These are phyloP conservation scores for Bruguiera gymnorhiza DNA, from an alignment of 345 rosid species.

Conservation along the genomic window DNA sequence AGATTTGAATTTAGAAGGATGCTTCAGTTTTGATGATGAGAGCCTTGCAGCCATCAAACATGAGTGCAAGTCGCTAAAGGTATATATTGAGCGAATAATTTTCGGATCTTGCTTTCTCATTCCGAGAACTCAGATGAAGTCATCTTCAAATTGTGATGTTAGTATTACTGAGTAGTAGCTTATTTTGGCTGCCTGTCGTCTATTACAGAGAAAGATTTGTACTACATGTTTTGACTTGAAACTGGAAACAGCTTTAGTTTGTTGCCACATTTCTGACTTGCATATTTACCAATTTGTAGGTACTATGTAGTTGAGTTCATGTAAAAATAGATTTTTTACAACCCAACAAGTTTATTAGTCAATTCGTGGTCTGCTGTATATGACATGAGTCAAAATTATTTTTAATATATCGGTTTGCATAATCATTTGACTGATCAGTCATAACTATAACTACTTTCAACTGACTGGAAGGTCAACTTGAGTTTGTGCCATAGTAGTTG, in stretches of 20 bases:
- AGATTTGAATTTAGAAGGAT: conserved; percentile 61
- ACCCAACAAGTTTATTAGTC: no score
- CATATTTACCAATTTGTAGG: no score
- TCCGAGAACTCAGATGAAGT: not conserved
- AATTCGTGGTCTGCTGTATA: no score
- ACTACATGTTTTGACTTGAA: not conserved
- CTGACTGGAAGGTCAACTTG: conserved; percentile 1
- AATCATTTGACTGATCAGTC: not conserved
- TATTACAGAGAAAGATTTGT: not conserved
- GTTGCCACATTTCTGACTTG: no score
- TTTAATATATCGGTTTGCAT: not conserved
- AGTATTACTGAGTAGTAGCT: not conserved
- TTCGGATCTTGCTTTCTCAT: not conserved
- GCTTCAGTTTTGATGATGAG: conserved; percentile 58
- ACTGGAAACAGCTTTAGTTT: not conserved
- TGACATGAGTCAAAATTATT: no score
- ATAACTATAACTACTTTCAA: not conserved
- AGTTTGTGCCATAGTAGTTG: not conserved
- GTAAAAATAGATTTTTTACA: no score
- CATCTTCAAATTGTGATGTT: not conserved
- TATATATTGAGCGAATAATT: conserved; percentile 17
- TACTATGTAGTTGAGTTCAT: no score
- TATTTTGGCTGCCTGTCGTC: not conserved
- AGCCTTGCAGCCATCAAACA: conserved; percentile 39
- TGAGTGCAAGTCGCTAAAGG: conserved; percentile 65